phyloP scores from a whole-genome alignment of 352 stramenopile species.

The Globisporangium irregulare region DNA sequence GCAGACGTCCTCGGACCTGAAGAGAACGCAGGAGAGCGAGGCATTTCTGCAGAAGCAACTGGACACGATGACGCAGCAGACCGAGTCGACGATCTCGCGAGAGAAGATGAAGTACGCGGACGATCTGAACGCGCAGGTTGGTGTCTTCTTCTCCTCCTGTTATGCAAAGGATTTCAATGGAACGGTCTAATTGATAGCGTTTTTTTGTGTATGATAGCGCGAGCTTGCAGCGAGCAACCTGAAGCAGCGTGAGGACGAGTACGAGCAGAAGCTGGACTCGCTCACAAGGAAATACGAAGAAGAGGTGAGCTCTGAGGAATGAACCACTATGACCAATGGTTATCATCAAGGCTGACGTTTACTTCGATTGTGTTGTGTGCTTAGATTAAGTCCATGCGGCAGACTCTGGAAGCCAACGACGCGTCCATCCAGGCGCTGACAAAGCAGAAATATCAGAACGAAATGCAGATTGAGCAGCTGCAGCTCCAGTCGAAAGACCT shows the following conservation, averaged over 20 bases:
- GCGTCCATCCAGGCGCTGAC: slow-evolving; percentile 47
- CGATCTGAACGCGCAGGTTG: slow-evolving; percentile 51
- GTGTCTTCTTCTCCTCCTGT: background rate
- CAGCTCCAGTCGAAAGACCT: slow-evolving; percentile 60
- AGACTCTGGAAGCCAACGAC: slow-evolving; percentile 46
- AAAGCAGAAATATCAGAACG: slow-evolving; percentile 78
- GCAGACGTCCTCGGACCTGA: slow-evolving; percentile 42
- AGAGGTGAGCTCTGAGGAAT: slow-evolving; percentile 37
- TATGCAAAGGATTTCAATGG: background rate
- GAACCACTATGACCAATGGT: background rate
- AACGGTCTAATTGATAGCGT: background rate
- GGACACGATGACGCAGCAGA: slow-evolving; percentile 46
- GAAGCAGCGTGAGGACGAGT: slow-evolving; percentile 60
- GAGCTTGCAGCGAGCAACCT: slow-evolving; percentile 39
- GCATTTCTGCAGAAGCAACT: slow-evolving; percentile 47
- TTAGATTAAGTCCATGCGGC: slow-evolving; percentile 49
- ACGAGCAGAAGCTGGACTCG: slow-evolving; percentile 64
- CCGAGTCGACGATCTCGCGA: slow-evolving; percentile 51
- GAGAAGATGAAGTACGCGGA: slow-evolving; percentile 72
- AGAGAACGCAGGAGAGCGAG: slow-evolving; percentile 39
- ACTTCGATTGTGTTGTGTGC: background rate
- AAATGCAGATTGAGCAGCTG: slow-evolving; percentile 75
- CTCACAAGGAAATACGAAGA: slow-evolving; percentile 58
- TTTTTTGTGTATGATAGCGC: slow-evolving; percentile 22
- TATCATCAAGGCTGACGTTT: background rate